Conservation (phyloP, 257 asterid species). For the Solanum ossicruentum region DNA sequence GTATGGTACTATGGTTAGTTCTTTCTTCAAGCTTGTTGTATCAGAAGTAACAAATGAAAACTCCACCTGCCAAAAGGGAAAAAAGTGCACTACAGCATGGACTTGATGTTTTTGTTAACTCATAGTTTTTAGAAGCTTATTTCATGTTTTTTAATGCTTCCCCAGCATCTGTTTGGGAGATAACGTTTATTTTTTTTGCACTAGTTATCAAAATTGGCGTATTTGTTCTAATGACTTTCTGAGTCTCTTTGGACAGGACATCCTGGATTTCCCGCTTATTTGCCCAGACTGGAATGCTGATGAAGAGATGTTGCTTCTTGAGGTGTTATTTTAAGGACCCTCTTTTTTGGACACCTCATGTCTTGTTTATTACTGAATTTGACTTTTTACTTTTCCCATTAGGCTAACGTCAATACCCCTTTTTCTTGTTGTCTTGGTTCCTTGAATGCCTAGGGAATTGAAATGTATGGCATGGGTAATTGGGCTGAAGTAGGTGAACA, state of each 20-base stretch:
- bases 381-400: background rate
- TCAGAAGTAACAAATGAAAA: background rate
- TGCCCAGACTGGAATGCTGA: constrained; percentile 91
- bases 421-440: constrained; percentile 1
- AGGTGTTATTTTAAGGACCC: constrained; percentile 28
- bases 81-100: background rate
- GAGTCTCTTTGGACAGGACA: constrained; percentile 39
- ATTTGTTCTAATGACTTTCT: constrained; percentile 5
- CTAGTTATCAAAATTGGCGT: background rate
- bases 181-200: background rate
- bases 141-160: background rate
- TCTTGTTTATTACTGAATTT: background rate
- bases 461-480: constrained; percentile 90
- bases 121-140: background rate
- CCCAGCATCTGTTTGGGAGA: background rate
- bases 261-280: constrained; percentile 61
- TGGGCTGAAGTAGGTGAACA: constrained; percentile 92
- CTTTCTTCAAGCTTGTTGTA: background rate
- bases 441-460: constrained; percentile 45
- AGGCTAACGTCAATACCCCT: background rate
- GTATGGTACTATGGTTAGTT: background rate
- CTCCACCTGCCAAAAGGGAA: background rate
- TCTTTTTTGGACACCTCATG: background rate
- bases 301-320: constrained; percentile 82
- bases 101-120: background rate